Base-by-base conservation (phyloP, 495 filamentous ascomycete species). In the Penicillium mononematosum region DNA sequence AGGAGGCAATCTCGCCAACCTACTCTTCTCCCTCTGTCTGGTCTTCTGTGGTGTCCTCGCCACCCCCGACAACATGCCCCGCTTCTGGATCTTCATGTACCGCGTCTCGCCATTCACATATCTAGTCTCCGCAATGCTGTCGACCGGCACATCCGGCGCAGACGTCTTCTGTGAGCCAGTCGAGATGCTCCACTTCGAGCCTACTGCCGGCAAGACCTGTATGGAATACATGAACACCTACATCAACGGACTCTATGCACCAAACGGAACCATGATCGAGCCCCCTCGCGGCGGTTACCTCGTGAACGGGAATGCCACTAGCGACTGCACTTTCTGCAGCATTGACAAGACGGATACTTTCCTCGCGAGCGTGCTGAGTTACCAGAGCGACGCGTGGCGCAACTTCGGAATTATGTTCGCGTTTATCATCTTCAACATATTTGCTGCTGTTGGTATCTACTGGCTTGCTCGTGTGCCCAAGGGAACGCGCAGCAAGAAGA, bases 11-110 rank as follows among this genome's bases (percentile, higher is more conserved):
- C 60, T 88, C 29, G 83, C 84, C 53, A 81, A 85, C 51, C 58
- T 88, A 62, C 54, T 83, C 34, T 87, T 84, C 70, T 83, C 85
- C 24, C 79, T 89, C 45, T 81, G 73, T 65, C 75, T 85, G 51
- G 72, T 86, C 59, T 86, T 87, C 74, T 78, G 77, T 48, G 77
- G 85, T 80, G 87, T 91, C 54, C 82, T 93, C 61, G 85, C 86
- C 45, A 79, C 69, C 16, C 86, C 88, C 0, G 58, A 70, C 2
- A 70, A 74, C 1, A 76, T 90, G 50, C 88, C 88, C 12, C 68
- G 81, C 27, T 92, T 91, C 80, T 92, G 88, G 88, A 88, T 89
- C 65, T 91, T 91, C 76, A 88, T 91, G 85, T 90, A 91, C 70
- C 85, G 85, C 39, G 76, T 89, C 59, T 88, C 85, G 3, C 88